Percentiles rank a stretch among this genome's conserved stretches.
Evolutionary conservation across 202 grass and related monocot genomes (phyloP).

Genomic region (Schoenoplectus tabernaemontani): DNA sequence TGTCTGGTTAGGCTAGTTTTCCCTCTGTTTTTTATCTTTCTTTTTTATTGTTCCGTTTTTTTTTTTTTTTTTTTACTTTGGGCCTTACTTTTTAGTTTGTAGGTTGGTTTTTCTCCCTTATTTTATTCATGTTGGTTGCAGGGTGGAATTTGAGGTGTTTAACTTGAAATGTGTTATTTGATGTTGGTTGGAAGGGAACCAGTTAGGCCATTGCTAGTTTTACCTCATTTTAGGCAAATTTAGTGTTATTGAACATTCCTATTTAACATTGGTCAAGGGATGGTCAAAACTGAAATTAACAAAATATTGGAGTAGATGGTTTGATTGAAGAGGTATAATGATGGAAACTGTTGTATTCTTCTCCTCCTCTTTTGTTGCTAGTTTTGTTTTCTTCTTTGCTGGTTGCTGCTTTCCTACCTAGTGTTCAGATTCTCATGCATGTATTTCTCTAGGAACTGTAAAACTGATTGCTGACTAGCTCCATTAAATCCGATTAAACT

Average conservation of each 20-base stretch:
- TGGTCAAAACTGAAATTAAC: not conserved
- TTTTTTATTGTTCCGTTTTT: slow-evolving; percentile 26
- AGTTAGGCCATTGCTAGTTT: not conserved
- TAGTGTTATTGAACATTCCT: not conserved
- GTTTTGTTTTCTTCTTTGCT: slow-evolving; percentile 14
- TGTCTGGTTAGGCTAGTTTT: slow-evolving; percentile 33
- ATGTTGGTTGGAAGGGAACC: slow-evolving; percentile 23
- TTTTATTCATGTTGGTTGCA: slow-evolving; percentile 24
- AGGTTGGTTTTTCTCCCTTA: slow-evolving; percentile 3
- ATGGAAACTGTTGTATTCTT: slow-evolving; percentile 14
- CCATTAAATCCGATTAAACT: slow-evolving; percentile 16
- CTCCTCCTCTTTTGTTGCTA: not conserved
- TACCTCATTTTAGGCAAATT: slow-evolving; percentile 9
- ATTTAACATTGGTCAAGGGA: too few relatives aligned
- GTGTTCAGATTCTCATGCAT: not conserved
- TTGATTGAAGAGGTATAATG: not conserved
- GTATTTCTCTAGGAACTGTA: slow-evolving; percentile 12
- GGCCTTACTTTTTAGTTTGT: slow-evolving; percentile 29
- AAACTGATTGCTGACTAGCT: not conserved
- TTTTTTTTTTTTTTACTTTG: slow-evolving; percentile 25
- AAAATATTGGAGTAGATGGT: not conserved
- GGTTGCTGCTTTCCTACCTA: not conserved
- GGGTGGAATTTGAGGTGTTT: slow-evolving; percentile 1
- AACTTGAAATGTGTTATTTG: slow-evolving; percentile 21
- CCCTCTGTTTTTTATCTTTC: not conserved